Evolutionary conservation across 2,329 filamentous ascomycete genomes (phyloP).

Genomic region (Colletotrichum paranaense): DNA sequence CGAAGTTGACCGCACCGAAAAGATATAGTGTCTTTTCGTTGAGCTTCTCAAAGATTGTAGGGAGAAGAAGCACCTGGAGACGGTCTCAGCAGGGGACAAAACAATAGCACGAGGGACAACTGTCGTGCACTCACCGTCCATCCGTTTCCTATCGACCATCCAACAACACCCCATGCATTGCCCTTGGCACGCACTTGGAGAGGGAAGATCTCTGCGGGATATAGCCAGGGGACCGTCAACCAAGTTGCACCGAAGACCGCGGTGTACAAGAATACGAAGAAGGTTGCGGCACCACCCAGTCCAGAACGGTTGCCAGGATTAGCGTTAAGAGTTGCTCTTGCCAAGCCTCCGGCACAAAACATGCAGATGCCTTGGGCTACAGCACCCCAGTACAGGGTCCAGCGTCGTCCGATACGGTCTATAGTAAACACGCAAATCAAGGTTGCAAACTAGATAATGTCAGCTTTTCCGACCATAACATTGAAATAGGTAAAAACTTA

Average conservation of each 20-base stretch:
- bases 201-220: constrained; percentile 80
- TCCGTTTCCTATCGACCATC: constrained; percentile 81
- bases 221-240: constrained; percentile 69
- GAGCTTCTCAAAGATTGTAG: constrained; percentile 72
- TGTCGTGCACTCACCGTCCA: constrained; percentile 52
- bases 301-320: constrained; percentile 56
- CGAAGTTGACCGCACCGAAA: constrained; percentile 74
- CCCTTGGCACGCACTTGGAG: constrained; percentile 77
- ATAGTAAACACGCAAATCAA: constrained; percentile 77
- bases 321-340: constrained; percentile 58
- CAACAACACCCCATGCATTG: constrained; percentile 80
- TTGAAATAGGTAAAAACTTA: background rate
- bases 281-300: constrained; percentile 73
- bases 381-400: constrained; percentile 77
- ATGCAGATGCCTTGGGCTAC: constrained; percentile 73
- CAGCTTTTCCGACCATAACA: background rate
- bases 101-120: constrained; percentile 39
- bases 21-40: constrained; percentile 80
- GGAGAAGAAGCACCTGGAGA: constrained; percentile 57
- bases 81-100: constrained; percentile 42
- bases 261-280: constrained; percentile 73
- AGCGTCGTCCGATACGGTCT: constrained; percentile 75
- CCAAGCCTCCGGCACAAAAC: constrained; percentile 74
- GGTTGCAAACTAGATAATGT: constrained; percentile 61
- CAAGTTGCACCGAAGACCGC: constrained; percentile 56